Base-by-base conservation (phyloP, 73 alveolate genomes). In the Tetrahymena malaccensis region DNA sequence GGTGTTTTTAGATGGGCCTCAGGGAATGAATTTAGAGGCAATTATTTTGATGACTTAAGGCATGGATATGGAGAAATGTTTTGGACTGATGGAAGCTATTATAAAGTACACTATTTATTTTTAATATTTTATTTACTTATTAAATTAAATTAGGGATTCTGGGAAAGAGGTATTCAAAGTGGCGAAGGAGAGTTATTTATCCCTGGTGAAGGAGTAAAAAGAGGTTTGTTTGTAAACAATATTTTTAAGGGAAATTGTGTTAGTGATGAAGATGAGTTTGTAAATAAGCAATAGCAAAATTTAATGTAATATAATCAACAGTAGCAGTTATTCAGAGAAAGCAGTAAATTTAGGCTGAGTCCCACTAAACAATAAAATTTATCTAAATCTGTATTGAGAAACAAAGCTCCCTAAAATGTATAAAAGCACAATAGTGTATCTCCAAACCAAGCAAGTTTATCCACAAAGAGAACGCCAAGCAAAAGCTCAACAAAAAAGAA, bases 31-130 rank as follows among this genome's bases (percentile, higher is more conserved):
- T 98, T 95, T 96, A 94, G 93, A 94, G 96, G 96, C 0, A 95
- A 97, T 56, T 97, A 96, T 85, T 93, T 89, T 93, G 96, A 97
- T 94, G 97, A 96, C 85, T 58, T 96, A 85, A 94, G 96, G 27
- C 96, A 96, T 34, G 99, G 99, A 15, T 93, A 95, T 85, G 99
- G 99, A 35, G 96, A 94, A 55, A 94, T 96, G 95, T 96, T 83
- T 94, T 97, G 98, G 97, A 44, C 94, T 17, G 97, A 97, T 93
- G 96, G 96, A 55, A 96, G 95, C 33, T 96, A 85, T 94, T 97
- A 97, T 94, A 85, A 85, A 33, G 98, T 70, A 70, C 17, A 27
- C 31, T 27, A 8, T 70, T 70, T n/a, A 25, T 31, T 27, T 31
- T 27, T 70, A 25, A 7, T 9, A 31, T 4, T 3, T n/a, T 70